These are phyloP conservation scores for Tubosaeta brunneosetosa DNA, from an alignment of 768 basidiomycete genomes.

Conservation along the genomic window DNA sequence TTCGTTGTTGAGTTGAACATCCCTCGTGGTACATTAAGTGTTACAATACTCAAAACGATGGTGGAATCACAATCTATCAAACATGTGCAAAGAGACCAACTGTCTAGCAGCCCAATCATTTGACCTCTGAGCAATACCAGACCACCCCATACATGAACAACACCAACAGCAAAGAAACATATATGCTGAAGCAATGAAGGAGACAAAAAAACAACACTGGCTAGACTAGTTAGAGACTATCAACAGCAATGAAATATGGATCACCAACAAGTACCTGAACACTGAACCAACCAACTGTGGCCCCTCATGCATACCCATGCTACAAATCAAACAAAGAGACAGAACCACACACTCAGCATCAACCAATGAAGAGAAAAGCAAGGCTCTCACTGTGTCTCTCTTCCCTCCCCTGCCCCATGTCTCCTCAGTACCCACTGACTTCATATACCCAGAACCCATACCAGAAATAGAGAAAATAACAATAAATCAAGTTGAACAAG, in stretches of 20 bases:
- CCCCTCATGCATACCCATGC: constrained; percentile 2
- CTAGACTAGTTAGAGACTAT: constrained; percentile 5
- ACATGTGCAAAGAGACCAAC: no score
- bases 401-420: neutral
- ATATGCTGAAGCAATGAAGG: neutral
- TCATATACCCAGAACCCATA: neutral
- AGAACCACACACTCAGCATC: constrained; percentile 14
- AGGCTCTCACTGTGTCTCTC: neutral
- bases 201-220: constrained; percentile 7
- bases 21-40: no score
- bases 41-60: no score
- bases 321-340: constrained; percentile 15
- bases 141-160: no score
- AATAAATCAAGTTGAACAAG: neutral
- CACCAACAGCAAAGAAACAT: neutral
- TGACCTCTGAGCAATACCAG: no score
- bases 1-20: no score
- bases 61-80: no score
- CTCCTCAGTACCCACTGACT: neutral
- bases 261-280: constrained; percentile 1
- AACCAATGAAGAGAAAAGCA: neutral
- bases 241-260: neutral
- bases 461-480: neutral
- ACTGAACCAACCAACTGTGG: neutral
- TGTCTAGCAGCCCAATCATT: no score